Evolutionary conservation across 257 asterid species (phyloP).

Genomic region (Ocimum tenuiflorum): DNA sequence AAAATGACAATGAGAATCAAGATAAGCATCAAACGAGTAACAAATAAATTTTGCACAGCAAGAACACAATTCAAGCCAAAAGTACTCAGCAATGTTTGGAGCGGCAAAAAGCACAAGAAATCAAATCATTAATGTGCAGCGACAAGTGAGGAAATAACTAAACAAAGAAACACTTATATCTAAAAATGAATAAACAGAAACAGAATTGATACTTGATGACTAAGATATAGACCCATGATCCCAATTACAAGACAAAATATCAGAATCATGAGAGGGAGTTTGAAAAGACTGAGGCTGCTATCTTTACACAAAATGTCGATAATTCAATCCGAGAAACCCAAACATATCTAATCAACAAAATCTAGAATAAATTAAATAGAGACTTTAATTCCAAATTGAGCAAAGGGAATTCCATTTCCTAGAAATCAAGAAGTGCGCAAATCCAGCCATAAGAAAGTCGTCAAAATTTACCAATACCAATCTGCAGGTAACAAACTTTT

Average conservation of each 20-base stretch:
- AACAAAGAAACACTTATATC: not conserved
- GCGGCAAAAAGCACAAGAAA: not conserved
- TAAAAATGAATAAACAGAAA: not conserved
- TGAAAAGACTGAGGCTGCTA: not conserved
- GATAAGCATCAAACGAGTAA: not conserved
- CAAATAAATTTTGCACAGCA: not conserved
- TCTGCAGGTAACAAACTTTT: not conserved
- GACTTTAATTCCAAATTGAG: conserved; percentile 7
- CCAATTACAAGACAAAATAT: conserved; percentile 3
- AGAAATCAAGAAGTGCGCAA: not conserved
- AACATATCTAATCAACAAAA: not conserved
- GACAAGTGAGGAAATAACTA: not conserved
- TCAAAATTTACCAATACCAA: conserved; percentile 8
- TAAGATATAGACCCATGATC: not conserved
- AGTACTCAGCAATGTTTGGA: not conserved
- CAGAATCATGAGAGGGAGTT: not conserved
- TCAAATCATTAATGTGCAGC: not conserved
- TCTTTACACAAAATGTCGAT: not conserved
- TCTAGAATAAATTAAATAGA: not conserved
- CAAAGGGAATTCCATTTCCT: not conserved
- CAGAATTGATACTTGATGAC: not conserved
- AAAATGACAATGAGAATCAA: not conserved
- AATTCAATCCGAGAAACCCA: not conserved
- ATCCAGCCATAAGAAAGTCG: conserved; percentile 10
- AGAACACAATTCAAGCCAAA: not conserved